Evolutionary conservation across 2,329 filamentous ascomycete species (phyloP), one percentile per base, ranked within the genome.

Genomic region (Aspergillus puulaauensis): DNA sequence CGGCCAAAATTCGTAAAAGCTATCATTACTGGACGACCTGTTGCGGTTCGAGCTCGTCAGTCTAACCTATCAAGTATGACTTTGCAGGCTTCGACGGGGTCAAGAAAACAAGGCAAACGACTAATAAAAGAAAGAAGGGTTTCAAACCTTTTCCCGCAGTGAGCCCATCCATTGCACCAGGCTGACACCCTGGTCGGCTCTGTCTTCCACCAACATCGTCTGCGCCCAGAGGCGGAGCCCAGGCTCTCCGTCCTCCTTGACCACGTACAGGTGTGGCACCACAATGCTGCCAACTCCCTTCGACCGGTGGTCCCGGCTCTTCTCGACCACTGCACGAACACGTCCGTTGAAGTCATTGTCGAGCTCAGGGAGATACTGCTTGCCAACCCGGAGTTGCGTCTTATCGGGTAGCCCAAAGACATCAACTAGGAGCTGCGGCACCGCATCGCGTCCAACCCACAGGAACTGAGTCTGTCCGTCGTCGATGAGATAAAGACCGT

Each of bases 271-370:
- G 69, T 96, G 91, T 49, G 95, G 95, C 61, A 96, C 86, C n/a
- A 88, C 85, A 64, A 98, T 96, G 75, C 91, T 96, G 62, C 95
- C 95, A 15, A 95, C 93, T 2, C 93, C 92, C 70, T 92, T 90
- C 31, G 90, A 84, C 72, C 87, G 84, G 78, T 96, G 89, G 70
- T 98, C 93, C 56, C 89, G 84, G 74, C 91, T 96, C 86, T 99
- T 99, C 68, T 93, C 88, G 56, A 97, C 79, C 9, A 99, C 92
- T 6, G 90, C 90, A 51, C 95, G 86, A 37, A 99, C 89, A 24
- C 93, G 86, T 80, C 98, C 93, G 76, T 92, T 98, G 82, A 98
- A 97, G 74, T 99, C 95, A 66, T 91, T 93, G 67, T 98, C 95
- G 40, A 98, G 79, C 66, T 96, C 88, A 0, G 93, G 92, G 62